These are phyloP conservation scores for Coniochaeta sp. DNA, from an alignment of 2,329 filamentous ascomycete species.

Conservation along the genomic window DNA sequence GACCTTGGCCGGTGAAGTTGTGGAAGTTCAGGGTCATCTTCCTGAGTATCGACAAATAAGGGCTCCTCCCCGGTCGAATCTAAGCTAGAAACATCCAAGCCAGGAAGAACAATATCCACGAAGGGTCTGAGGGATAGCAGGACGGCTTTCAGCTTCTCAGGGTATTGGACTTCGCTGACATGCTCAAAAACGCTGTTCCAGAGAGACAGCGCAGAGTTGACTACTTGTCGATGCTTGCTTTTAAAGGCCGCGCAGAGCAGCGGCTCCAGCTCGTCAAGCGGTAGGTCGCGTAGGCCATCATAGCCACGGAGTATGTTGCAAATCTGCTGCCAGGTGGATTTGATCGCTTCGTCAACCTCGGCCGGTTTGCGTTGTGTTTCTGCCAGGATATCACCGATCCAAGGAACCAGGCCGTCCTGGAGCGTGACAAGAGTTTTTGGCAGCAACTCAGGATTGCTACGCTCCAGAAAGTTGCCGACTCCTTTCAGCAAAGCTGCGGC, in stretches of 20 bases:
- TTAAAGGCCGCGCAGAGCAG: conserved; percentile 49
- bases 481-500: conserved; percentile 40
- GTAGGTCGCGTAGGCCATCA: conserved; percentile 28
- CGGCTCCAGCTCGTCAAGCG: conserved; percentile 46
- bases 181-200: conserved; percentile 69
- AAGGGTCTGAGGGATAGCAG: conserved; percentile 54
- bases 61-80: conserved; percentile 30
- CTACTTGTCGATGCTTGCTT: conserved; percentile 50
- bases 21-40: conserved; percentile 28
- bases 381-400: conserved; percentile 52
- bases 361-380: conserved; percentile 31
- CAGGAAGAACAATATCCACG: conserved; percentile 38
- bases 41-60: conserved; percentile 40
- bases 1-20: conserved; percentile 18
- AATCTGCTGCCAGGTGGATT: conserved; percentile 42
- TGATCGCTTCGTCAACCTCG: conserved; percentile 35
- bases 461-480: conserved; percentile 43
- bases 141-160: conserved; percentile 52
- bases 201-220: conserved; percentile 37
- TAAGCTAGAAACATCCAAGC: conserved; percentile 29
- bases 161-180: conserved; percentile 54
- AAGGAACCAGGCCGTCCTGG: conserved; percentile 54
- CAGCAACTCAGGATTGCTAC: conserved; percentile 41
- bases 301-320: conserved; percentile 29
- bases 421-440: conserved; percentile 49